Base-by-base conservation (phyloP, 192 early-diverging fungal genomes). In the Coemansia sp. region DNA sequence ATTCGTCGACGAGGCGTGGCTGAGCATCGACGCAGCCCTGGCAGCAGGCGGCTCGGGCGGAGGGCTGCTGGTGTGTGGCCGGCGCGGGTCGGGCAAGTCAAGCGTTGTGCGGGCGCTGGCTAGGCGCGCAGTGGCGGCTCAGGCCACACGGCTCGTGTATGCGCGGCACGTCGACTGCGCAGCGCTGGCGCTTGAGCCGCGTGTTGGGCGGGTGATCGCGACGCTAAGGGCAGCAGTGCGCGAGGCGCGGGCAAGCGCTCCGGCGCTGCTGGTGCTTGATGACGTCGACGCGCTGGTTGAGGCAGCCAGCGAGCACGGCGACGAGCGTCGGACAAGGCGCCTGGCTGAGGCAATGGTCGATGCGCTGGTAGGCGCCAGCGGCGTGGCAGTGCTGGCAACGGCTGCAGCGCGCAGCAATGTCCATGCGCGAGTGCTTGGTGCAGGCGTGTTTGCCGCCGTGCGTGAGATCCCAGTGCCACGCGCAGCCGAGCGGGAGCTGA, bases 61-160 rank as follows among this genome's bases (percentile, higher is more conserved):
- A 4, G 91, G 92, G n/a, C 72, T 92, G 24, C 73, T 94, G 24
- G 49, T 93, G 12, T 88, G 89, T 52, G 92, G 92, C 11, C 78
- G 89, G 10, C 91, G 89, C 70, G 92, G 92, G 38, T 87, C 91
- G 4, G 92, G 92, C n/a, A 94, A 94, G 60, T 88, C 91, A 16
- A 88, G 86, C 43, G 82, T 93, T 18, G 84, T 85, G 16, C 75
- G 85, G n/a, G 75, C 85, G 11, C 60, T 94, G 34, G 46, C 60
- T 18, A 33, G 44, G 10, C 59, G 27, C 0, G 73, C 68, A 0
- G 54, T 51, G 44, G 27, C 52, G 31, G 29, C 38, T 33, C 72
- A 78, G 46, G 75, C 62, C 20, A 62, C 18, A 2, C 76, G 70
- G 15, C 70, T 82, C 38, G 76, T 78, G 9, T 67, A 51, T 31